Percentiles rank a stretch among this genome's conserved stretches.
These are phyloP conservation scores for Coemansia sp. DNA, from an alignment of 192 early-diverging fungal genomes.

Conservation along the genomic window DNA sequence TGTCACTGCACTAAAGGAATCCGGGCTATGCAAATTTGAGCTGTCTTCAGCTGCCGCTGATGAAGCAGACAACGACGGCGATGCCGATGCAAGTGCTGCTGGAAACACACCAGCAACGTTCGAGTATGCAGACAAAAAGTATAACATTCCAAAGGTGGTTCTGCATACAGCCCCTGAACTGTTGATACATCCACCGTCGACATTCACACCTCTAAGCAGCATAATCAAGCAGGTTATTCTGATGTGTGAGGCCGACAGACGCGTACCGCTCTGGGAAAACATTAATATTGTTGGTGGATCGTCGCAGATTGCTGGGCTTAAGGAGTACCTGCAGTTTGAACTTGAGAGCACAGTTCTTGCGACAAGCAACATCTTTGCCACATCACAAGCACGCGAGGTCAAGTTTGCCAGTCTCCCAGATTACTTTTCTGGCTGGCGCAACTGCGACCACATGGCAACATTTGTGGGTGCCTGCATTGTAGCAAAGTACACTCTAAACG, in stretches of 20 bases:
- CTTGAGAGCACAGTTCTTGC: slow-evolving; percentile 67
- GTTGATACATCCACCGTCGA: slow-evolving; percentile 68
- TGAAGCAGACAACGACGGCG: slow-evolving; percentile 8
- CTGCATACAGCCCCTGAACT: slow-evolving; percentile 51
- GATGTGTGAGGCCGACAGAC: slow-evolving; percentile 69
- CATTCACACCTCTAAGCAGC: slow-evolving; percentile 33
- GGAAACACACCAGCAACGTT: slow-evolving; percentile 36
- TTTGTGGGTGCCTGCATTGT: slow-evolving; percentile 86
- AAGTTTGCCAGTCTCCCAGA: slow-evolving; percentile 82
- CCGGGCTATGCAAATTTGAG: slow-evolving; percentile 39
- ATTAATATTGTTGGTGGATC: slow-evolving; percentile 85
- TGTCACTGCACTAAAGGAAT: slow-evolving; percentile 59
- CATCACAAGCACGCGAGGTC: slow-evolving; percentile 80
- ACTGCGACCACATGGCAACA: slow-evolving; percentile 61
- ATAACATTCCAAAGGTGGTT: slow-evolving; percentile 14
- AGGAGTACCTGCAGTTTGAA: slow-evolving; percentile 57
- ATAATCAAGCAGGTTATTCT: slow-evolving; percentile 65
- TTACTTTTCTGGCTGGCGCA: slow-evolving; percentile 79
- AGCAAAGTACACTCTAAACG: slow-evolving; percentile 77
- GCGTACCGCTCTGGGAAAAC: slow-evolving; percentile 79
- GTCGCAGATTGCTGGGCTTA: slow-evolving; percentile 53
- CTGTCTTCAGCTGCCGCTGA: slow-evolving; percentile 5
- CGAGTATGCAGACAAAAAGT: slow-evolving; percentile 62
- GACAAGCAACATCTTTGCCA: slow-evolving; percentile 79
- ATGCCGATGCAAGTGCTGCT: slow-evolving; percentile 13